Evolutionary conservation across 306 rosid genomes (phyloP).

Genomic region (Gleditsia sinensis): DNA sequence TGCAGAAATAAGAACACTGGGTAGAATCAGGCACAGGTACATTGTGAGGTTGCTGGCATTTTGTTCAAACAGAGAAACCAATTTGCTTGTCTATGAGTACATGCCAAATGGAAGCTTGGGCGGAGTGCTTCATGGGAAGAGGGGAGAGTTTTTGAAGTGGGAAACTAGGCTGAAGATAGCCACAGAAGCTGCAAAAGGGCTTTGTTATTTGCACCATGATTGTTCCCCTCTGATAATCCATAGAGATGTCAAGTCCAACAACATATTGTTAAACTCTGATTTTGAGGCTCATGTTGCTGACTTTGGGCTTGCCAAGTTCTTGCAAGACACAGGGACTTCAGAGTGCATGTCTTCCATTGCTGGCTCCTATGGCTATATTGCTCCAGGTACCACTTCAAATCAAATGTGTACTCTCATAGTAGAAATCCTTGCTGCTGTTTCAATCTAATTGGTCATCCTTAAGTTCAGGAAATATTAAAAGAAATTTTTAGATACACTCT

Average conservation of each 20-base stretch:
- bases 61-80: conserved; percentile 76
- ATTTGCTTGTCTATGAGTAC: conserved; percentile 86
- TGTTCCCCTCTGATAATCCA: conserved; percentile 84
- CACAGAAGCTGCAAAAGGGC: conserved; percentile 88
- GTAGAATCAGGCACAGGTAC: conserved; percentile 85
- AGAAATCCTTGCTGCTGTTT: conserved; percentile 2
- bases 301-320: conserved; percentile 91
- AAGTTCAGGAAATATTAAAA: conserved; percentile 10
- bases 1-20: conserved; percentile 82
- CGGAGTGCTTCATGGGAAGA: conserved; percentile 82
- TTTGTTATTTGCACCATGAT: conserved; percentile 90
- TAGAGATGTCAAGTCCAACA: conserved; percentile 91
- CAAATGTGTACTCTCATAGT: not conserved
- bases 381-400: conserved; percentile 99
- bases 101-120: conserved; percentile 91
- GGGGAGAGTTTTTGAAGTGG: conserved; percentile 79
- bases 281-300: conserved; percentile 97
- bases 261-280: conserved; percentile 72
- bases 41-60: conserved; percentile 82
- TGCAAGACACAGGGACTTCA: conserved; percentile 78
- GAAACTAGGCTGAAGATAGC: conserved; percentile 78
- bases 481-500: too few relatives aligned
- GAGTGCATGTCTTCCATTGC: conserved; percentile 98
- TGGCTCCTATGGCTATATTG: conserved; percentile 93
- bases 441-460: conserved; percentile 13